Conservation (phyloP, 2,329 filamentous ascomycete species). For the Penicillium thymicola region DNA sequence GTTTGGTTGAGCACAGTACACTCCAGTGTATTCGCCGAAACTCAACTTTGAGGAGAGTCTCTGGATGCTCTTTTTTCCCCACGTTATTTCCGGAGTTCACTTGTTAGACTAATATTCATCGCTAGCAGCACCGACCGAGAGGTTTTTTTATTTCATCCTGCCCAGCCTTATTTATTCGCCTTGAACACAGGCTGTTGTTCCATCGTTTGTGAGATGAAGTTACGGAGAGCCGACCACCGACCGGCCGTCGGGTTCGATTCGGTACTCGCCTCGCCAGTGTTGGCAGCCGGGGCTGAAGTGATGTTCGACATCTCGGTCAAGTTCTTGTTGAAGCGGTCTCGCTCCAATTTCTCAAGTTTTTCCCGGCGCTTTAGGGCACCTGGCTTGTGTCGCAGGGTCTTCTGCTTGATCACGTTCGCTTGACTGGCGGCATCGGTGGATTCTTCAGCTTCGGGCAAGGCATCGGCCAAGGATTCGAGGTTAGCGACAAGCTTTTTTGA, state of each 20-base stretch:
- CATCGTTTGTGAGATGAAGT: slow-evolving; percentile 82
- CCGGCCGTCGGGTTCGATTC: slow-evolving; percentile 47
- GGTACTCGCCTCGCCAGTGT: slow-evolving; percentile 17
- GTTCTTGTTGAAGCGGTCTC: slow-evolving; percentile 78
- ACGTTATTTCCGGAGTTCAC: background rate
- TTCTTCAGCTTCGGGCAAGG: slow-evolving; percentile 63
- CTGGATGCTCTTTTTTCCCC: background rate
- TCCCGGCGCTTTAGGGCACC: slow-evolving; percentile 83
- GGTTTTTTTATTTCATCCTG: background rate
- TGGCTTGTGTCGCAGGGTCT: slow-evolving; percentile 69
- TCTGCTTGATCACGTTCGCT: slow-evolving; percentile 69
- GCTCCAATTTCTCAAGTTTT: slow-evolving; percentile 73
- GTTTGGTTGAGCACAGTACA: background rate
- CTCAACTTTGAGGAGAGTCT: background rate
- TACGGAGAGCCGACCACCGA: slow-evolving; percentile 77
- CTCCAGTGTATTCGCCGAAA: background rate
- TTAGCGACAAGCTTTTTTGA: slow-evolving; percentile 75
- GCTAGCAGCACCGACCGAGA: background rate
- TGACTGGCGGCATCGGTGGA: slow-evolving; percentile 47
- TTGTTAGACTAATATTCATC: background rate
- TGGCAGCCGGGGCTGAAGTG: slow-evolving; percentile 24
- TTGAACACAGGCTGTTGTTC: slow-evolving; percentile 80
- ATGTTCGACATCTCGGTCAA: slow-evolving; percentile 67
- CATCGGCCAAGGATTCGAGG: slow-evolving; percentile 73
- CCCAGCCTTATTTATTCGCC: slow-evolving; percentile 24